A percentile compares a stretch with the other conserved stretches of the same genome.
These are phyloP conservation scores for Ganoderma multipileum DNA, from an alignment of 1,284 basidiomycete genomes.

Conservation along the genomic window DNA sequence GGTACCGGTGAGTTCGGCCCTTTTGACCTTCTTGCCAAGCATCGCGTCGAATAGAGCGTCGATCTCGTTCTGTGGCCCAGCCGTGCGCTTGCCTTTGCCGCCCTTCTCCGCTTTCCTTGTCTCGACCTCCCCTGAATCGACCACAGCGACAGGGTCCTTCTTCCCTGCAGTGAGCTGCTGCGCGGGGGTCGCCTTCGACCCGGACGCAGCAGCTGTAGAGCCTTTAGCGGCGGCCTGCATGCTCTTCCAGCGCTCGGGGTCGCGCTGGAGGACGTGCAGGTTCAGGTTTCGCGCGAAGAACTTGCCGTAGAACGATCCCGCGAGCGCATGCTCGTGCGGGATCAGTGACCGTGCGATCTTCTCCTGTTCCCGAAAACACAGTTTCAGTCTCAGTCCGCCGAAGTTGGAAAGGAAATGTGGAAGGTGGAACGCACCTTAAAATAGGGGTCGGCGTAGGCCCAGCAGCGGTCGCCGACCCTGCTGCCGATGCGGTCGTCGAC, in stretches of 20 bases:
- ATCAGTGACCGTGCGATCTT: conserved; percentile 87
- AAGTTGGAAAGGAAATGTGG: conserved; percentile 24
- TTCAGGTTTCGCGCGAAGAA: conserved; percentile 85
- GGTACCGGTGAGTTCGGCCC: conserved; percentile 46
- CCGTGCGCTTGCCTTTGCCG: conserved; percentile 33
- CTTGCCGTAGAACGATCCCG: conserved; percentile 83
- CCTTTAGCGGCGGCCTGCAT: conserved; percentile 48
- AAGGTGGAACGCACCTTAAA: conserved; percentile 68
- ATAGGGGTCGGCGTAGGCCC: conserved; percentile 88
- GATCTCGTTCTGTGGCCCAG: conserved; percentile 63
- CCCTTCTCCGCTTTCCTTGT: neutral
- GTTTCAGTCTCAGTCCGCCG: neutral
- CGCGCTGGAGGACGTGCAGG: conserved; percentile 78
- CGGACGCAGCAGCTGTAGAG: neutral
- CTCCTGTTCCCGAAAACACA: conserved; percentile 59
- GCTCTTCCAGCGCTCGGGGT: conserved; percentile 85
- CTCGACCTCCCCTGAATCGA: neutral
- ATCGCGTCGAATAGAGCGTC: conserved; percentile 69
- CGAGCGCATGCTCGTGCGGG: conserved; percentile 72
- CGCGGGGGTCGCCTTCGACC: neutral
- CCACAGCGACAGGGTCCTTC: too few relatives aligned
- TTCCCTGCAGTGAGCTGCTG: too few relatives aligned
- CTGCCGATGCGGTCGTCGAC: conserved; percentile 90
- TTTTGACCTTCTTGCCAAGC: conserved; percentile 65
- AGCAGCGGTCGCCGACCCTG: conserved; percentile 86